phyloP scores from a whole-genome alignment of 2,329 filamentous ascomycete species.

The Colletotrichum endophyticum region DNA sequence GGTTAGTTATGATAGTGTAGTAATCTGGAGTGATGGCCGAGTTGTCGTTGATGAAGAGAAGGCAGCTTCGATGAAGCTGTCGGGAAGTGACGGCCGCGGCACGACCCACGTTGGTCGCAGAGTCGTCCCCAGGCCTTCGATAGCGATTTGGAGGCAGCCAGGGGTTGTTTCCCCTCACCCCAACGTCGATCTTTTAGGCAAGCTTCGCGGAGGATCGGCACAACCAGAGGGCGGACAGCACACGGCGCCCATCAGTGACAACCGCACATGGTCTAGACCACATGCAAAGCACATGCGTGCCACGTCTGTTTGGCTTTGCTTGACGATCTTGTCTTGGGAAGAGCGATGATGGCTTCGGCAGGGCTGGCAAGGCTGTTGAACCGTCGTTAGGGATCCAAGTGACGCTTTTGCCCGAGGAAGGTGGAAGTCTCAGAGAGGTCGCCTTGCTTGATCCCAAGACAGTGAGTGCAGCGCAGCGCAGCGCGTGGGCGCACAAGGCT shows the following conservation, averaged over 20 bases:
- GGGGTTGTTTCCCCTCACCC: background rate
- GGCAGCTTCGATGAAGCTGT: too few species aligned
- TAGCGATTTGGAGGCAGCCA: background rate
- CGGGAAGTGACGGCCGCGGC: too few species aligned
- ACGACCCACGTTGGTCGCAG: background rate
- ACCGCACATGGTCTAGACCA: background rate
- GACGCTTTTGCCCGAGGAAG: background rate
- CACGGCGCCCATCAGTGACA: background rate
- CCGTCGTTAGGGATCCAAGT: background rate
- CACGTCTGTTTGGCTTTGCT: background rate
- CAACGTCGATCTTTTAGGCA: background rate
- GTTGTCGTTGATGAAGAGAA: background rate
- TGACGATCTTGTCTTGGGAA: background rate
- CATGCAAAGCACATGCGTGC: slow-evolving; percentile 10
- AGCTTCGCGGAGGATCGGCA: slow-evolving; percentile 10
- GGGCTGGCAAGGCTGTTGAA: background rate
- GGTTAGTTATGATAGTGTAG: too few species aligned
- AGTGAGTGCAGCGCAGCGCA: too few species aligned
- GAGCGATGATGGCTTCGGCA: background rate
- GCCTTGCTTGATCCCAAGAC: too few species aligned
- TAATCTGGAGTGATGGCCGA: too few species aligned
- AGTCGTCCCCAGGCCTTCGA: background rate
- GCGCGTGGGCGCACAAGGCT: too few species aligned
- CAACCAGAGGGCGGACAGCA: background rate
- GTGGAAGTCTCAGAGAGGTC: too few species aligned